Conservation (phyloP, 2,329 filamentous ascomycete genomes). For the Biscogniauxia marginata region DNA sequence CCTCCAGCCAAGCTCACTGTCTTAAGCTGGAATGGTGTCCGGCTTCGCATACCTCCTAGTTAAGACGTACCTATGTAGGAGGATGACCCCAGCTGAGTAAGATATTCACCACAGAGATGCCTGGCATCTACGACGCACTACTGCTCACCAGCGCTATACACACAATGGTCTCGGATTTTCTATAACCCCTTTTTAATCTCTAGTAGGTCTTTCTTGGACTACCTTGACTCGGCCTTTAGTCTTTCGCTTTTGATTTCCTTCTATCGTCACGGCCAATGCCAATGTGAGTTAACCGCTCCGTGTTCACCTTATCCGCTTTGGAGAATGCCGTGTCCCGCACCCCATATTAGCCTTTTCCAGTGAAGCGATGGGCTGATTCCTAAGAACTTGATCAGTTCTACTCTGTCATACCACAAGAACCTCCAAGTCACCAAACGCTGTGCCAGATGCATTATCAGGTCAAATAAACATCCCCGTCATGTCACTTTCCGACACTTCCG, state of each 20-base stretch:
- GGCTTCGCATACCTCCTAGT: too few species aligned
- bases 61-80: too few species aligned
- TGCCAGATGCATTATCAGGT: constrained; percentile 31
- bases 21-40: too few species aligned
- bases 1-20: too few species aligned
- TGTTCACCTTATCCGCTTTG: background rate
- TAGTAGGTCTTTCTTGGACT: too few species aligned
- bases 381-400: constrained; percentile 14
- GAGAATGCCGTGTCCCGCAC: background rate
- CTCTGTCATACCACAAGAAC: constrained; percentile 25
- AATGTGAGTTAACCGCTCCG: background rate
- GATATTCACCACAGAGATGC: too few species aligned
- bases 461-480: constrained; percentile 16
- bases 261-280: background rate
- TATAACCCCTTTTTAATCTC: too few species aligned
- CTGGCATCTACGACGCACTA: too few species aligned
- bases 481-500: constrained; percentile 10
- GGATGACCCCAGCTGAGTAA: too few species aligned
- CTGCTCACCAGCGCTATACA: too few species aligned
- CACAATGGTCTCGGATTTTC: too few species aligned
- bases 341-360: background rate
- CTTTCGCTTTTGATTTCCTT: background rate
- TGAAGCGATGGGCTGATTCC: background rate
- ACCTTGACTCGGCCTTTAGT: background rate
- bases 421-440: constrained; percentile 33